phyloP scores from a whole-genome alignment of 331 rosid species.

The Quercus lobata region DNA sequence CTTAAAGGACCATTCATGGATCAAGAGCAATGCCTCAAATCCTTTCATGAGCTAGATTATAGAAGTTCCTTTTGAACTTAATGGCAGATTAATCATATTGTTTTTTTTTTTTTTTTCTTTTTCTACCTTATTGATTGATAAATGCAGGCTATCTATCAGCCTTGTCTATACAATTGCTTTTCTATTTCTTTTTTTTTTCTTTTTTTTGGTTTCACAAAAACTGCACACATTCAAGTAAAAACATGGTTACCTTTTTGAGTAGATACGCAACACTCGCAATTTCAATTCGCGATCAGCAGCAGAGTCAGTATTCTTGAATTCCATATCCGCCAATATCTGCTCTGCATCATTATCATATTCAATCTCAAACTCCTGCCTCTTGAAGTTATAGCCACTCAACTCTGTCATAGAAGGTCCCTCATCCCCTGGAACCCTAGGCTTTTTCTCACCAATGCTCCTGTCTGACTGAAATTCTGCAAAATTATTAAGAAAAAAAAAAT shows the following conservation, averaged over 20 bases:
- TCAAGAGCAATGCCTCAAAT: not conserved
- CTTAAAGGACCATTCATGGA: not conserved
- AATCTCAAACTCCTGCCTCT: conserved; percentile 81
- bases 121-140: not conserved
- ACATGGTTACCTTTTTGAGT: conserved; percentile 55
- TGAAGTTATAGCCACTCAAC: conserved; percentile 75
- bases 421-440: conserved; percentile 58
- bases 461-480: conserved; percentile 51
- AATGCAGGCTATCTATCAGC: not conserved
- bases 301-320: conserved; percentile 71
- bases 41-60: not conserved
- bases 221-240: not conserved
- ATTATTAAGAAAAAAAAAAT: conserved; percentile 3
- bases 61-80: not conserved
- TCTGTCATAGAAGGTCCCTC: conserved; percentile 59
- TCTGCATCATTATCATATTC: conserved; percentile 94
- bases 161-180: not conserved
- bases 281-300: conserved; percentile 58
- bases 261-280: conserved; percentile 63
- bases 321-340: conserved; percentile 90
- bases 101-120: not conserved
- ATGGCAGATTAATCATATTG: not conserved
- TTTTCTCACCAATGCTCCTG: conserved; percentile 75
- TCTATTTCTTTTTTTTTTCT: no score
- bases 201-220: not conserved